Conservation (phyloP, 495 filamentous ascomycete genomes). For the Lepraria neglecta region DNA sequence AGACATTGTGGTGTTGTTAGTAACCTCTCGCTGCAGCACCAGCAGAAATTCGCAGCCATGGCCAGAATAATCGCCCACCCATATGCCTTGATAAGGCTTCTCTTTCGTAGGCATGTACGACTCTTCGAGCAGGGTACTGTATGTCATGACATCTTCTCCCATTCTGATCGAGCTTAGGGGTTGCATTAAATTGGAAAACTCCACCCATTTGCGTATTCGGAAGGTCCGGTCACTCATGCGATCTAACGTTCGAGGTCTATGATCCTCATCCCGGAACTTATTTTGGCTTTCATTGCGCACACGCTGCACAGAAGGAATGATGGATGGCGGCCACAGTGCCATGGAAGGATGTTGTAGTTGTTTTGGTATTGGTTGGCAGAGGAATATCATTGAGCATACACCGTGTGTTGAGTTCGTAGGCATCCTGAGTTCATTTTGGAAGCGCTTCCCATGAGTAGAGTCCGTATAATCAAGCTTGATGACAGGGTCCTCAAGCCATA, state of each 20-base stretch:
- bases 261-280: slow-evolving; percentile 35
- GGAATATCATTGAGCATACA: slow-evolving; percentile 43
- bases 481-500: slow-evolving; percentile 67
- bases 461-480: slow-evolving; percentile 47
- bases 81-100: slow-evolving; percentile 82
- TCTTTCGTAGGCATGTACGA: slow-evolving; percentile 70
- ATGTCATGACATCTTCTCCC: slow-evolving; percentile 66
- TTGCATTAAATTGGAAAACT: slow-evolving; percentile 38
- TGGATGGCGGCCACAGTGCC: slow-evolving; percentile 67
- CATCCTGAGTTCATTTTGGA: slow-evolving; percentile 46
- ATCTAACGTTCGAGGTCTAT: slow-evolving; percentile 39
- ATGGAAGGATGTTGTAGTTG: slow-evolving; percentile 33
- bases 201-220: slow-evolving; percentile 66
- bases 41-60: slow-evolving; percentile 88
- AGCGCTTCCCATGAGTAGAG: slow-evolving; percentile 17
- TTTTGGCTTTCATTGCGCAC: slow-evolving; percentile 42
- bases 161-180: slow-evolving; percentile 39
- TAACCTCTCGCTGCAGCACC: slow-evolving; percentile 59
- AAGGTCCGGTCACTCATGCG: slow-evolving; percentile 61
- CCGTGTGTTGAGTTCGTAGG: slow-evolving; percentile 43
- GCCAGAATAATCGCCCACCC: slow-evolving; percentile 81
- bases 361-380: slow-evolving; percentile 41
- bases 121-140: slow-evolving; percentile 62
- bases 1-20: slow-evolving; percentile 15
- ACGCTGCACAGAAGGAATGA: slow-evolving; percentile 56